phyloP scores from a whole-genome alignment of 1,139 yeast genomes.

The Sugiyamaella xylanicola region DNA sequence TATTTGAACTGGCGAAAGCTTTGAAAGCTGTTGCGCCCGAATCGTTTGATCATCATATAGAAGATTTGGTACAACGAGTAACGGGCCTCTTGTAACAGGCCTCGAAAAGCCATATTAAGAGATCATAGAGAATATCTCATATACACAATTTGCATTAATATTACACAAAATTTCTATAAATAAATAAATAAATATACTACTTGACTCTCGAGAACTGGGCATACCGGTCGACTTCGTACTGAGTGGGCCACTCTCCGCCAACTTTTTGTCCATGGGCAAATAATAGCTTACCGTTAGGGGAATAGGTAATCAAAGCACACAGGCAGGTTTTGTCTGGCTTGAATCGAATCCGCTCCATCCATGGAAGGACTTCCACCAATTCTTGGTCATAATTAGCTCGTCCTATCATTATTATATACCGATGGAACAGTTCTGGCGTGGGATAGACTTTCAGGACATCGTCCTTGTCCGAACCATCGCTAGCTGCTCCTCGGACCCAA shows the following conservation, averaged over 20 bases:
- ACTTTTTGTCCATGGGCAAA: conserved; percentile 35
- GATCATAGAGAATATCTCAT: neutral
- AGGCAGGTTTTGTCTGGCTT: conserved; percentile 46
- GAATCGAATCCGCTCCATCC: conserved; percentile 61
- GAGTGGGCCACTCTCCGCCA: conserved; percentile 39
- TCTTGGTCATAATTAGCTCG: conserved; percentile 54
- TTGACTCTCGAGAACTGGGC: neutral
- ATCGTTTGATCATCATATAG: conserved; percentile 43
- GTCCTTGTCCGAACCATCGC: conserved; percentile 37
- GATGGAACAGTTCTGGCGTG: conserved; percentile 50
- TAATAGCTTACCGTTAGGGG: conserved; percentile 40
- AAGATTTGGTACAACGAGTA: conserved; percentile 36
- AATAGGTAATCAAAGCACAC: conserved; percentile 38
- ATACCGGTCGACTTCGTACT: conserved; percentile 29
- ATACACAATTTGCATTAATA: neutral
- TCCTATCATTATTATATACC: conserved; percentile 55
- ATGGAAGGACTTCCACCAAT: conserved; percentile 53
- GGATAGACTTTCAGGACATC: conserved; percentile 49
- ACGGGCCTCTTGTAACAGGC: neutral
- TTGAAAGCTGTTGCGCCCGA: conserved; percentile 52
- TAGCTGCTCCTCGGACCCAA: conserved; percentile 39
- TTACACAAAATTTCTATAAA: neutral
- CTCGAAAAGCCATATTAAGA: neutral
- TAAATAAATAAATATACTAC: neutral
- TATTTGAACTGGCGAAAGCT: conserved; percentile 56